A percentile compares a stretch with the other conserved stretches of the same genome.
Evolutionary conservation across 805 yeast genomes (phyloP).

Genomic region (Teunomyces cretensis): DNA sequence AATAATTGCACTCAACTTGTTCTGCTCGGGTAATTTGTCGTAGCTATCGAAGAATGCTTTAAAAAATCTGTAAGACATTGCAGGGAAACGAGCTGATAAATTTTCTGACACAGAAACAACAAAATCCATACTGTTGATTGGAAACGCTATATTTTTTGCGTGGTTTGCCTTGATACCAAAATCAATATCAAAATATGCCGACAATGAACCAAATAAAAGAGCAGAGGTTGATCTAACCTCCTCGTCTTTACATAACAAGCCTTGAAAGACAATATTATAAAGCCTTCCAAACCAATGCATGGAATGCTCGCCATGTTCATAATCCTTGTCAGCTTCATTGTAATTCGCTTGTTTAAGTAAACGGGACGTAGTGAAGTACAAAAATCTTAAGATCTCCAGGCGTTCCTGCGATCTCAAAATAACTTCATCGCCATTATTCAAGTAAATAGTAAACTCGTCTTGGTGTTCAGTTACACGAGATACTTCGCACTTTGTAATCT

Average conservation of each 20-base stretch:
- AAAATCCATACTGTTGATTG: conserved; percentile 63
- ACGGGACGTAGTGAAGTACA: conserved; percentile 65
- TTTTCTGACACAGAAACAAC: conserved; percentile 54
- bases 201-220: conserved; percentile 58
- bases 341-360: conserved; percentile 34
- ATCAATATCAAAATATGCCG: conserved; percentile 57
- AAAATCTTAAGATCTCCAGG: conserved; percentile 65
- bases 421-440: conserved; percentile 25
- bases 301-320: conserved; percentile 22
- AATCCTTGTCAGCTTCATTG: conserved; percentile 16
- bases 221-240: conserved; percentile 65
- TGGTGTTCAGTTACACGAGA: conserved; percentile 24
- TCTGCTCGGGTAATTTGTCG: conserved; percentile 35
- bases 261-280: conserved; percentile 64
- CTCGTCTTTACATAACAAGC: conserved; percentile 58
- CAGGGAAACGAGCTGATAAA: conserved; percentile 58
- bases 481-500: conserved; percentile 37
- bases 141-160: conserved; percentile 63
- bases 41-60: conserved; percentile 47
- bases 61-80: conserved; percentile 60
- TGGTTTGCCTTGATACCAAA: conserved; percentile 56
- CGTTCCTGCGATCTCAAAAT: conserved; percentile 36
- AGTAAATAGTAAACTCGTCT: conserved; percentile 36
- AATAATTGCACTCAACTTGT: conserved; percentile 43
- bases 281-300: conserved; percentile 54